Percentiles rank a stretch among this genome's conserved stretches.
Conservation (phyloP, 2,329 filamentous ascomycete species). For the Apiospora pterosperma region DNA sequence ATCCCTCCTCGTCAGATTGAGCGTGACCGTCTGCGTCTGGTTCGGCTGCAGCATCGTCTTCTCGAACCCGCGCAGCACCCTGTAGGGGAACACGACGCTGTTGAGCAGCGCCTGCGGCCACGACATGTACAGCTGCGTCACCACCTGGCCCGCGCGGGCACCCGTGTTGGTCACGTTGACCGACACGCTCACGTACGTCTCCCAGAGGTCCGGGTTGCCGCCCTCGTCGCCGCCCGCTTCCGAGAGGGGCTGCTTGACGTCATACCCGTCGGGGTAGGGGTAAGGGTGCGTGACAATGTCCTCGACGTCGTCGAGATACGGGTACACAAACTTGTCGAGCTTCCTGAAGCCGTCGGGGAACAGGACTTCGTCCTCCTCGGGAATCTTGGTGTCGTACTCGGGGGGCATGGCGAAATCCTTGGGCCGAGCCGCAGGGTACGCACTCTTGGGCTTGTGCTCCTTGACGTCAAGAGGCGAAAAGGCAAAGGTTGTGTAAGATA, state of each 20-base stretch:
- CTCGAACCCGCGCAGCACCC: constrained; percentile 69
- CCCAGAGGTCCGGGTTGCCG: constrained; percentile 65
- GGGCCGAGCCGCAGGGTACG: constrained; percentile 34
- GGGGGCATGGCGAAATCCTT: constrained; percentile 46
- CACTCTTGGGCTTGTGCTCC: constrained; percentile 42
- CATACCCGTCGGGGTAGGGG: constrained; percentile 55
- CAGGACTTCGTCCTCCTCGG: constrained; percentile 52
- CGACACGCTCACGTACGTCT: constrained; percentile 45
- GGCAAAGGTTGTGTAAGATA: constrained; percentile 75
- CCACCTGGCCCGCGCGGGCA: constrained; percentile 34
- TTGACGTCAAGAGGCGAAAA: constrained; percentile 52
- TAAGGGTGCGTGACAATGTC: constrained; percentile 38
- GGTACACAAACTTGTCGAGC: constrained; percentile 70
- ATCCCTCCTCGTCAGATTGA: constrained; percentile 64
- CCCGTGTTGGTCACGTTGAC: constrained; percentile 55
- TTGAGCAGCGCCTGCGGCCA: constrained; percentile 30
- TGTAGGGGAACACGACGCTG: constrained; percentile 59
- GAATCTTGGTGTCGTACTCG: constrained; percentile 50
- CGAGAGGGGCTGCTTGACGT: constrained; percentile 46
- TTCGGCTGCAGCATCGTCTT: constrained; percentile 60
- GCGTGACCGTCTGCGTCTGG: constrained; percentile 48
- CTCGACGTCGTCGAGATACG: constrained; percentile 56
- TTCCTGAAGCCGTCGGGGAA: constrained; percentile 60
- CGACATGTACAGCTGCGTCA: constrained; percentile 45
- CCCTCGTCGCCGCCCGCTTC: constrained; percentile 66